Percentiles rank a stretch among this genome's conserved stretches.
Evolutionary conservation across 164 flowering plant genomes (phyloP).

Genomic region (Brasenia schreberi): DNA sequence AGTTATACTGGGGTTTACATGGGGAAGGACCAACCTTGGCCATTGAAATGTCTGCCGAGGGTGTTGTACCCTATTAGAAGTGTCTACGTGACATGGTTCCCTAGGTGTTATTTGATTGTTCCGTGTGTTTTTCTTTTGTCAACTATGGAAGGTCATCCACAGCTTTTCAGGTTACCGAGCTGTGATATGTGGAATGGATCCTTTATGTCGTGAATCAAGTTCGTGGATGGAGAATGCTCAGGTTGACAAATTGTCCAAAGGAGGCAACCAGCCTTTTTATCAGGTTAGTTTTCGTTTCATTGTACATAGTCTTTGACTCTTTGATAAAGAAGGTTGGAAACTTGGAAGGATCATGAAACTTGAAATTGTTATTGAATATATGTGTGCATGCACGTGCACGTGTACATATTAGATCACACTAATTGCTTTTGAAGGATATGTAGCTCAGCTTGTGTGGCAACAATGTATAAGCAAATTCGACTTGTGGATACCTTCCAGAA

Average conservation of each 20-base stretch:
- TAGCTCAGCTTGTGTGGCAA: too few relatives aligned
- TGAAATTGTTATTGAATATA: too few relatives aligned
- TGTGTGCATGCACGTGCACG: too few relatives aligned
- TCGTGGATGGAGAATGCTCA: constrained; percentile 84
- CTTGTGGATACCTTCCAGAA: neutral
- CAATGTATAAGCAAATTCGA: neutral
- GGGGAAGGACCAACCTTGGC: too few relatives aligned
- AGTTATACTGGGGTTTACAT: too few relatives aligned
- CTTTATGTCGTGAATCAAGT: constrained; percentile 80
- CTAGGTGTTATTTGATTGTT: too few relatives aligned
- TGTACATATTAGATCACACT: neutral
- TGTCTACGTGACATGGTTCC: neutral
- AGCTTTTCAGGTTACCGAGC: constrained; percentile 66
- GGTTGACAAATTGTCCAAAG: constrained; percentile 58
- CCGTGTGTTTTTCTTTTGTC: neutral
- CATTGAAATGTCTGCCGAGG: too few relatives aligned
- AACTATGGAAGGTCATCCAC: neutral
- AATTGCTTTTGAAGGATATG: neutral
- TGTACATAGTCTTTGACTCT: neutral
- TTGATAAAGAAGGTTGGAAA: too few relatives aligned
- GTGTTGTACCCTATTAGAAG: neutral
- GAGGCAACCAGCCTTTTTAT: constrained; percentile 87
- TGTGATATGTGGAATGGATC: constrained; percentile 97
- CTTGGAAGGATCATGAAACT: too few relatives aligned
- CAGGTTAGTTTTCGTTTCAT: constrained; percentile 34